A percentile compares a stretch with the other conserved stretches of the same genome.
Conservation (phyloP, 768 basidiomycete genomes). For the Pisolithus albus region DNA sequence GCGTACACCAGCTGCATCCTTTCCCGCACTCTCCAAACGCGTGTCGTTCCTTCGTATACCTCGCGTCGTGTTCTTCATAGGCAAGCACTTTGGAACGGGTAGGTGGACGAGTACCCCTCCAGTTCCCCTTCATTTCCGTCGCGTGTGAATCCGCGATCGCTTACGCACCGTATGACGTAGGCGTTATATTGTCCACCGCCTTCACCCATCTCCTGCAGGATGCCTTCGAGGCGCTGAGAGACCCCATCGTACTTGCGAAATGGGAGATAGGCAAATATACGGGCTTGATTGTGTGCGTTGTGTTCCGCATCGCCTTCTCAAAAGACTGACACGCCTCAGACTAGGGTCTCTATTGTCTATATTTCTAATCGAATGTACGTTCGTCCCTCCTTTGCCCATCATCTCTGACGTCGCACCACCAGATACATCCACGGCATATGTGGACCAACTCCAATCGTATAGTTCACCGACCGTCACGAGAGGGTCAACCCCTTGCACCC, state of each 20-base stretch:
- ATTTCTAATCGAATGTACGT: conserved; percentile 76
- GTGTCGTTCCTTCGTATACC: conserved; percentile 53
- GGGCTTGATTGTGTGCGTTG: conserved; percentile 69
- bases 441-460: conserved; percentile 61
- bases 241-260: conserved; percentile 36
- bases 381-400: background rate
- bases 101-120: conserved; percentile 1
- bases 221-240: conserved; percentile 55
- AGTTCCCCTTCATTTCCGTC: background rate
- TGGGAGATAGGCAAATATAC: conserved; percentile 54
- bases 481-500: conserved; percentile 20
- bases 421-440: conserved; percentile 74
- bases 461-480: conserved; percentile 45
- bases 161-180: conserved; percentile 23
- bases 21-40: conserved; percentile 59
- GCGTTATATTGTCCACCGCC: conserved; percentile 76
- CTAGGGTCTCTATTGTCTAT: conserved; percentile 60
- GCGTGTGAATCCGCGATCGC: background rate
- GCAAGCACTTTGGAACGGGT: conserved; percentile 83
- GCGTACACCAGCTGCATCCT: conserved; percentile 52
- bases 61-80: conserved; percentile 69
- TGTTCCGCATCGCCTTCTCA: background rate
- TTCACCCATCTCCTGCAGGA: conserved; percentile 79
- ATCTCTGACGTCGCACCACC: background rate
- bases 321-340: conserved; percentile 28